Conservation (phyloP, 2,329 filamentous ascomycete genomes). For the Lasiodiplodia citricola region DNA sequence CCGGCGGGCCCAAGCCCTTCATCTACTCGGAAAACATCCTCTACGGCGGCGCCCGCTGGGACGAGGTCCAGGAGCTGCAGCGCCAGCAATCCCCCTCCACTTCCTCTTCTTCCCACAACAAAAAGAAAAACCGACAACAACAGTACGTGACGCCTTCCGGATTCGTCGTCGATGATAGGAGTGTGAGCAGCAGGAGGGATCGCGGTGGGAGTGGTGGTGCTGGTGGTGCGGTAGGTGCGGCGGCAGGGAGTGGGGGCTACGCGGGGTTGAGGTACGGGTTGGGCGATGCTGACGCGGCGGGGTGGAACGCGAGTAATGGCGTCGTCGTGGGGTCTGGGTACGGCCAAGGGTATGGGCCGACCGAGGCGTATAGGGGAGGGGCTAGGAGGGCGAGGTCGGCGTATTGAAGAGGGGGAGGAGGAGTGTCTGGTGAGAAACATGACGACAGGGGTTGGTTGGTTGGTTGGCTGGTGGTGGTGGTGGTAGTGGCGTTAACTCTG, state of each 20-base stretch:
- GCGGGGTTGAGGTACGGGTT: conserved; percentile 4
- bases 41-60: conserved; percentile 23
- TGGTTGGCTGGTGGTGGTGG: not conserved
- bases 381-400: not conserved
- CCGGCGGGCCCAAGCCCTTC: conserved; percentile 25
- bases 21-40: conserved; percentile 25
- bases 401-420: not conserved
- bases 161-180: not conserved
- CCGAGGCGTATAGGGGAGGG: not conserved
- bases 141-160: not conserved
- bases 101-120: too few species aligned
- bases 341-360: not conserved
- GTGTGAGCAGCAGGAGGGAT: not conserved
- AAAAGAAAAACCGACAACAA: not conserved
- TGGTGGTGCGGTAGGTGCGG: not conserved
- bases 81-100: not conserved
- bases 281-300: conserved; percentile 3
- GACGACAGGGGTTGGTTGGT: not conserved
- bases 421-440: too few species aligned
- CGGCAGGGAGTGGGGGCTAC: not conserved
- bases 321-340: conserved; percentile 2
- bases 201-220: not conserved
- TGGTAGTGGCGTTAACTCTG: not conserved
- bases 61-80: conserved; percentile 11
- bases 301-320: conserved; percentile 13